These are phyloP conservation scores for Boletus semigastroideus DNA, from an alignment of 1,284 basidiomycete genomes.

Conservation along the genomic window DNA sequence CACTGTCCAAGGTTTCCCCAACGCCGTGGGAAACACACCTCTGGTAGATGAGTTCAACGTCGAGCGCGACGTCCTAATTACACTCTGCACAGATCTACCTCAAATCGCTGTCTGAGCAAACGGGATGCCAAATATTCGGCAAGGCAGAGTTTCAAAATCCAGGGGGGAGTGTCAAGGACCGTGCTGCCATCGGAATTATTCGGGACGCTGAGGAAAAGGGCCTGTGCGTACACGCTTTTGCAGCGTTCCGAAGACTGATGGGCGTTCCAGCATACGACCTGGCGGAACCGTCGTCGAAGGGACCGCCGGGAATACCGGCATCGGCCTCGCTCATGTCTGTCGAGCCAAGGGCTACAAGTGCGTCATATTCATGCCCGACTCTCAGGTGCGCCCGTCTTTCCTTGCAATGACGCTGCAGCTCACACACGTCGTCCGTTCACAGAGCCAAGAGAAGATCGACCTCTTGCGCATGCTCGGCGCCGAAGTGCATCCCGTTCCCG, in stretches of 20 bases:
- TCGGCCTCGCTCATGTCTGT: constrained; percentile 95
- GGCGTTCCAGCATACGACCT: constrained; percentile 67
- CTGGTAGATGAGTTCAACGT: constrained; percentile 55
- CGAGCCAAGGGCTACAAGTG: constrained; percentile 92
- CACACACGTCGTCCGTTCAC: constrained; percentile 2
- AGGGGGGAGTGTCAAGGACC: constrained; percentile 98
- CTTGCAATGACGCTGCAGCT: no score
- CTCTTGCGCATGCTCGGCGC: constrained; percentile 95
- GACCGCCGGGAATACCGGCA: constrained; percentile 98
- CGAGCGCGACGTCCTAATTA: constrained; percentile 7
- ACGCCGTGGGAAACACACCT: constrained; percentile 93
- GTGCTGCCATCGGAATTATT: constrained; percentile 91
- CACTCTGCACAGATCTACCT: constrained; percentile 69
- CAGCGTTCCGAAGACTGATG: no score
- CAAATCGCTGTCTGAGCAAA: constrained; percentile 82
- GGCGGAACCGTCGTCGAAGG: constrained; percentile 98
- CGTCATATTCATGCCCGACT: constrained; percentile 99
- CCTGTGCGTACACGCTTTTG: constrained; percentile 50
- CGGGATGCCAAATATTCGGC: constrained; percentile 87
- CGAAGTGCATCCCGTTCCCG: constrained; percentile 94
- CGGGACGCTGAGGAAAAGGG: constrained; percentile 88
- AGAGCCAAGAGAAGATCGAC: constrained; percentile 98
- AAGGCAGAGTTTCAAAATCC: constrained; percentile 99
- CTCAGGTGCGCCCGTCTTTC: constrained; percentile 51
- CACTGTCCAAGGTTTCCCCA: constrained; percentile 78